Conservation (phyloP, 371 early-diverging fungal genomes). For the Mucor irregularis region DNA sequence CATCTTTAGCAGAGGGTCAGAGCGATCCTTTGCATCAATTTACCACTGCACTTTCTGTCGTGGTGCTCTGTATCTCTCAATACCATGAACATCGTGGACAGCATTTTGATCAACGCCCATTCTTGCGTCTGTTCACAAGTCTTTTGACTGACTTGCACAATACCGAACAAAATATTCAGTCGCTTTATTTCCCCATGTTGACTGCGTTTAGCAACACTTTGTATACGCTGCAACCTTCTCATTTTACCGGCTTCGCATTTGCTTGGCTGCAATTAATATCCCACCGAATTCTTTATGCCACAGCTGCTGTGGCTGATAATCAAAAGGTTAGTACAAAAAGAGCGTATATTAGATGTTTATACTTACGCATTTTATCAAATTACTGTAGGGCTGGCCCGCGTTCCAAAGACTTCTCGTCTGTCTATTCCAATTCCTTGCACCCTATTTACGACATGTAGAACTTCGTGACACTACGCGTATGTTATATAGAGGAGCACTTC, state of each 20-base stretch:
- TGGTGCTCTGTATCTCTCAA: slow-evolving; percentile 79
- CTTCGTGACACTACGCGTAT: slow-evolving; percentile 74
- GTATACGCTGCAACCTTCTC: slow-evolving; percentile 81
- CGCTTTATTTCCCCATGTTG: slow-evolving; percentile 70
- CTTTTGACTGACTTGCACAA: slow-evolving; percentile 80
- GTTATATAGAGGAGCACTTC: slow-evolving; percentile 87
- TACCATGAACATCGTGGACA: slow-evolving; percentile 78
- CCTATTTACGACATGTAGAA: slow-evolving; percentile 75
- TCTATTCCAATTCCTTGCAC: slow-evolving; percentile 83
- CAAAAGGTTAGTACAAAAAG: slow-evolving; percentile 47
- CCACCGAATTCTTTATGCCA: slow-evolving; percentile 91
- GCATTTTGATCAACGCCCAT: slow-evolving; percentile 91
- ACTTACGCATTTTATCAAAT: not conserved
- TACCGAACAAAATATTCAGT: slow-evolving; percentile 64
- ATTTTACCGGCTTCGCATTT: slow-evolving; percentile 92
- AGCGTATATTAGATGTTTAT: not conserved
- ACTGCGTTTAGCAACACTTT: slow-evolving; percentile 79
- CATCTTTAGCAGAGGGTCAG: slow-evolving; percentile 13
- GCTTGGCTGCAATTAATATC: slow-evolving; percentile 95
- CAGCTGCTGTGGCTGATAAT: slow-evolving; percentile 75
- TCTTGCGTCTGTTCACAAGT: slow-evolving; percentile 85
- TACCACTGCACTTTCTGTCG: slow-evolving; percentile 79
- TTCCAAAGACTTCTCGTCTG: slow-evolving; percentile 82
- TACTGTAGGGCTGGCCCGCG: slow-evolving; percentile 77
- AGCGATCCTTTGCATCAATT: slow-evolving; percentile 58